Evolutionary conservation across 768 basidiomycete genomes (phyloP).

Genomic region (Agaricus sinodeliciosus): DNA sequence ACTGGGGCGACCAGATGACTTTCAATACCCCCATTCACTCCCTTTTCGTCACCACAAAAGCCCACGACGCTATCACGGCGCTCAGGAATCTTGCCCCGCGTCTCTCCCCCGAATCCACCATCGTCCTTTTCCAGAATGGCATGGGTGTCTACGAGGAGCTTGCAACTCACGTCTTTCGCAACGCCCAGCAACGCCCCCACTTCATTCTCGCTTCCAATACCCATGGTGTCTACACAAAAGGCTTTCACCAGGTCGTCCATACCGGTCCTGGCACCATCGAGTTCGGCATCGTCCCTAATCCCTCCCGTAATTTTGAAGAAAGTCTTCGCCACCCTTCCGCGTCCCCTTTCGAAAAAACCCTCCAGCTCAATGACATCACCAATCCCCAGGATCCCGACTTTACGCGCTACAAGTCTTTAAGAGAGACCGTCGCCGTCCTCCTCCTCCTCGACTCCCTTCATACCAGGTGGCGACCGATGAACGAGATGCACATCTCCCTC

Average conservation of each 20-base stretch:
- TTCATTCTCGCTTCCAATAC: constrained; percentile 82
- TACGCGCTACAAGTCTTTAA: constrained; percentile 52
- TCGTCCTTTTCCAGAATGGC: constrained; percentile 92
- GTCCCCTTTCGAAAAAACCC: constrained; percentile 30
- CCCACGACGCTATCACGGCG: constrained; percentile 53
- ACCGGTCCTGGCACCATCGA: constrained; percentile 61
- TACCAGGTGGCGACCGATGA: constrained; percentile 58
- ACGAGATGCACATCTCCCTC: constrained; percentile 60
- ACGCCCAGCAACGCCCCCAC: constrained; percentile 68
- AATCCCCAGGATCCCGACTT: constrained; percentile 29
- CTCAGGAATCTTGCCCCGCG: constrained; percentile 56
- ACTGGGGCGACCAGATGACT: constrained; percentile 1
- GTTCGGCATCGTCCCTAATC: constrained; percentile 79
- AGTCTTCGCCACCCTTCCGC: constrained; percentile 30
- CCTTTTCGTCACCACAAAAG: constrained; percentile 80
- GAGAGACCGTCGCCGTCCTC: constrained; percentile 62
- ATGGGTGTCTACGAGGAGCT: constrained; percentile 88
- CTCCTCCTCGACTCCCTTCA: constrained; percentile 48
- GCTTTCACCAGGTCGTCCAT: constrained; percentile 54
- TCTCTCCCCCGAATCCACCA: constrained; percentile 61
- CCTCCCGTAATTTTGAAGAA: constrained; percentile 59
- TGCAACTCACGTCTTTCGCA: constrained; percentile 59
- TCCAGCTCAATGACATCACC: constrained; percentile 48
- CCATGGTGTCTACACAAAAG: constrained; percentile 66
- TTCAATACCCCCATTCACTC: constrained; percentile 48